These are phyloP conservation scores for Aspergillus latus DNA, from an alignment of 2,329 filamentous ascomycete species.

Conservation along the genomic window DNA sequence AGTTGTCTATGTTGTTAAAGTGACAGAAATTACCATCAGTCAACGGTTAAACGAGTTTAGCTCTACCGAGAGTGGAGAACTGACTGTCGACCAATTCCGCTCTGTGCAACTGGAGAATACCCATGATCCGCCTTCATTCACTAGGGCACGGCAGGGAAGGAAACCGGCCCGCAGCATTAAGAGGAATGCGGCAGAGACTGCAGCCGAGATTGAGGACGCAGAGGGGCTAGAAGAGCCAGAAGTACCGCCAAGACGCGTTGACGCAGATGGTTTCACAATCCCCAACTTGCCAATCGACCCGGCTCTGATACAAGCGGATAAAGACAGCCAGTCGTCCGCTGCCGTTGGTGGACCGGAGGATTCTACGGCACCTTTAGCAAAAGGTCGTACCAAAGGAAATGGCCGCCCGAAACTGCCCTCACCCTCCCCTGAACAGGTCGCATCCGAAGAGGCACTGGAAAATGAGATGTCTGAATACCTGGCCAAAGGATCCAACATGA, in stretches of 20 bases:
- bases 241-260: slow-evolving; percentile 47
- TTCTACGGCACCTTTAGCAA: slow-evolving; percentile 18
- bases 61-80: slow-evolving; percentile 74
- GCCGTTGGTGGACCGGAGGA: slow-evolving; percentile 25
- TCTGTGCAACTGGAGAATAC: slow-evolving; percentile 59
- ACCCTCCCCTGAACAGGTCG: slow-evolving; percentile 60
- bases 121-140: slow-evolving; percentile 82
- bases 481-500: slow-evolving; percentile 38
- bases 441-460: slow-evolving; percentile 61
- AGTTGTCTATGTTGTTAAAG: slow-evolving; percentile 97
- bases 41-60: slow-evolving; percentile 91
- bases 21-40: slow-evolving; percentile 89
- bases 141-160: slow-evolving; percentile 55
- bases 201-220: slow-evolving; percentile 46
- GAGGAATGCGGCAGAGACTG: slow-evolving; percentile 35
- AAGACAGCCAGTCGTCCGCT: slow-evolving; percentile 17
- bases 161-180: slow-evolving; percentile 50
- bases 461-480: slow-evolving; percentile 70
- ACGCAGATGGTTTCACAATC: slow-evolving; percentile 69
- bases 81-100: slow-evolving; percentile 83
- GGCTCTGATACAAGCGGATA: slow-evolving; percentile 32
- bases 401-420: slow-evolving; percentile 44
- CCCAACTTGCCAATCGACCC: slow-evolving; percentile 52
- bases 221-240: slow-evolving; percentile 31
- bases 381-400: slow-evolving; percentile 32